Evolutionary conservation across 1,139 yeast species (phyloP).

Genomic region (Candida labiduridarum): DNA sequence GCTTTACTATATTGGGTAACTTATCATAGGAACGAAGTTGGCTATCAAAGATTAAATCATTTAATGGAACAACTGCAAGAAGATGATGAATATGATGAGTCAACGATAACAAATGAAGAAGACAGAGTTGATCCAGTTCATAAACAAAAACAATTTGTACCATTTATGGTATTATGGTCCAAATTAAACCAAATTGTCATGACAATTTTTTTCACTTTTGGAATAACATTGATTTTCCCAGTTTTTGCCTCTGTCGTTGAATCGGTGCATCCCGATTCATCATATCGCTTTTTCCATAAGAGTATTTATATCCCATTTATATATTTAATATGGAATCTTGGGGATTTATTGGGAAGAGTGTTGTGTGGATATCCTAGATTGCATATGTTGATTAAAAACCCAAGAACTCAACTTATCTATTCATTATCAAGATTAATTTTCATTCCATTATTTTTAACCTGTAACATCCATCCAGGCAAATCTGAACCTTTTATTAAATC

Average conservation of each 20-base stretch:
- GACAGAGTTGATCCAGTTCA: constrained; percentile 16
- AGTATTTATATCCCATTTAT: constrained; percentile 73
- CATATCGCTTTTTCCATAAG: constrained; percentile 39
- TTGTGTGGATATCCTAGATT: constrained; percentile 58
- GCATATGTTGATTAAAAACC: constrained; percentile 37
- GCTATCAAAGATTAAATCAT: constrained; percentile 23
- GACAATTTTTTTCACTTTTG: constrained; percentile 74
- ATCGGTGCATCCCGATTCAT: constrained; percentile 45
- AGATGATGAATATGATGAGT: constrained; percentile 6
- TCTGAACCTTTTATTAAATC: constrained; percentile 49
- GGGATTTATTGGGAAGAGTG: constrained; percentile 81
- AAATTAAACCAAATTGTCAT: constrained; percentile 65
- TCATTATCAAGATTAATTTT: constrained; percentile 57
- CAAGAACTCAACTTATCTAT: constrained; percentile 47
- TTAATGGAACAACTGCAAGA: constrained; percentile 14
- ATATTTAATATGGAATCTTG: constrained; percentile 81
- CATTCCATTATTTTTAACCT: constrained; percentile 67
- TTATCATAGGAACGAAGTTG: constrained; percentile 23
- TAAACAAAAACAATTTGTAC: constrained; percentile 35
- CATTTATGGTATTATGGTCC: constrained; percentile 53
- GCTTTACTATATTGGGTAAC: constrained; percentile 36
- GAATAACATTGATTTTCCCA: constrained; percentile 81
- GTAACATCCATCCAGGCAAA: constrained; percentile 54
- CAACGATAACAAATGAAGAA: constrained; percentile 14
- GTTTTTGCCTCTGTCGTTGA: constrained; percentile 80